Percentiles rank a stretch among this genome's conserved stretches.
Conservation (phyloP, 2,329 filamentous ascomycete genomes). For the Trichoderma sp. region DNA sequence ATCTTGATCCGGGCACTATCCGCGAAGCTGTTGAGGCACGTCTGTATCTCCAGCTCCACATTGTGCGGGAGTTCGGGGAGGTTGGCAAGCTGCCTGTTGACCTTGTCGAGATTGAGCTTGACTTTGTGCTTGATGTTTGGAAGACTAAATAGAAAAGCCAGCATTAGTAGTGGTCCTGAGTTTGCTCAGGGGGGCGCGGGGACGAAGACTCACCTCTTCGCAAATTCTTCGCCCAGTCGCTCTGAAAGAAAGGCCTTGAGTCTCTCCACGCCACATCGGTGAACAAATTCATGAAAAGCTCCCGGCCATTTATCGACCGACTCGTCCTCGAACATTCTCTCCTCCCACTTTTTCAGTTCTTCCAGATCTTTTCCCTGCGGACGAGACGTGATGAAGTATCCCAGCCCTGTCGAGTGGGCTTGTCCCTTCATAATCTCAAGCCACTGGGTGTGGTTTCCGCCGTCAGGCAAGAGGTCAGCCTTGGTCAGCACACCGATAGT, state of each 20-base stretch:
- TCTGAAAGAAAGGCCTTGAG: constrained; percentile 56
- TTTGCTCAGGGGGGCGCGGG: too few relatives aligned
- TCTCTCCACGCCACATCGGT: constrained; percentile 57
- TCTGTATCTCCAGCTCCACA: constrained; percentile 65
- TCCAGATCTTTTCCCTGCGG: constrained; percentile 60
- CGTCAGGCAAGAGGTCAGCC: constrained; percentile 68
- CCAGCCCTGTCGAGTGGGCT: constrained; percentile 67
- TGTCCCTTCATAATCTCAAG: constrained; percentile 62
- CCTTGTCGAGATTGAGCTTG: constrained; percentile 50
- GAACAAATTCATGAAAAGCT: constrained; percentile 50
- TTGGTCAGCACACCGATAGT: constrained; percentile 83
- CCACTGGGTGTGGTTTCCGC: constrained; percentile 58
- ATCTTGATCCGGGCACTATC: constrained; percentile 55
- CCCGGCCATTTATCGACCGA: constrained; percentile 50
- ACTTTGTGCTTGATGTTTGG: constrained; percentile 59
- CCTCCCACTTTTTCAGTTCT: constrained; percentile 55
- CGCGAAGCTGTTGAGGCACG: constrained; percentile 61
- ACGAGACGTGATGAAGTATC: constrained; percentile 77
- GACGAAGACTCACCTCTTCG: constrained; percentile 46
- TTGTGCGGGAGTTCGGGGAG: constrained; percentile 71
- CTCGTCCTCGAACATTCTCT: constrained; percentile 52
- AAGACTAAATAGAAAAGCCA: constrained; percentile 43
- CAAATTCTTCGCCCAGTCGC: constrained; percentile 57
- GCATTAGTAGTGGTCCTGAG: neutral
- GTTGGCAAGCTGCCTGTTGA: constrained; percentile 56